Evolutionary conservation across 495 filamentous ascomycete species (phyloP).

Genomic region (Neurospora sp.): DNA sequence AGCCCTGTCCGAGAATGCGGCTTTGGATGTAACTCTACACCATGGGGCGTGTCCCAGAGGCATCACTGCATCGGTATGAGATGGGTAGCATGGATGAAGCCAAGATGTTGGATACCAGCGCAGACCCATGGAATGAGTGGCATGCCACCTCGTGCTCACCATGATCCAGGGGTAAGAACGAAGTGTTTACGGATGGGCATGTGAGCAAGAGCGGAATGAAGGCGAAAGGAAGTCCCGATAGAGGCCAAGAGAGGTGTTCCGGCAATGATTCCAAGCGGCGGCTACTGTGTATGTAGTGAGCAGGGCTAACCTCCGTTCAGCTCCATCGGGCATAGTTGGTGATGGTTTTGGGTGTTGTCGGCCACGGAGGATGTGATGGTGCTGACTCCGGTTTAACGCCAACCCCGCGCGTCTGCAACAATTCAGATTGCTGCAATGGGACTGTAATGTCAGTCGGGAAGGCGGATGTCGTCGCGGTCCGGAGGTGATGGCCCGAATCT

Average conservation of each 20-base stretch:
- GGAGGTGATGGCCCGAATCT: conserved; percentile 16
- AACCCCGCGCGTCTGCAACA: background rate
- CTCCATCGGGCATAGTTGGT: background rate
- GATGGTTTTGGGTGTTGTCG: background rate
- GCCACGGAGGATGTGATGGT: background rate
- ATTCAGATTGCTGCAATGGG: background rate
- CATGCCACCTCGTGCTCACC: background rate
- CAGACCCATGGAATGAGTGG: background rate
- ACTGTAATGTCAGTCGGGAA: background rate
- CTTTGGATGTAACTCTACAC: conserved; percentile 14
- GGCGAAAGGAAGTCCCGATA: background rate
- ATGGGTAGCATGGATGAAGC: background rate
- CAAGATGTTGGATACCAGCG: background rate
- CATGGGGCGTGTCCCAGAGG: background rate
- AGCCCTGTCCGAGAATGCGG: conserved; percentile 19
- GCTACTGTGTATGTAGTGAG: no score
- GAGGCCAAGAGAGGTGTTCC: no score
- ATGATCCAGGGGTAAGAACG: background rate
- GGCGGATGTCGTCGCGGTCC: conserved; percentile 2
- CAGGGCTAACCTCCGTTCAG: background rate
- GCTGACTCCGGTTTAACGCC: background rate
- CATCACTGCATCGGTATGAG: background rate
- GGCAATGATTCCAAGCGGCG: no score
- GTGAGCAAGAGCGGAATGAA: background rate
- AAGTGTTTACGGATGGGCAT: background rate